A percentile compares a stretch with the other conserved stretches of the same genome.
phyloP scores from a whole-genome alignment of 495 filamentous ascomycete species.

The Rhypophila decipiens region DNA sequence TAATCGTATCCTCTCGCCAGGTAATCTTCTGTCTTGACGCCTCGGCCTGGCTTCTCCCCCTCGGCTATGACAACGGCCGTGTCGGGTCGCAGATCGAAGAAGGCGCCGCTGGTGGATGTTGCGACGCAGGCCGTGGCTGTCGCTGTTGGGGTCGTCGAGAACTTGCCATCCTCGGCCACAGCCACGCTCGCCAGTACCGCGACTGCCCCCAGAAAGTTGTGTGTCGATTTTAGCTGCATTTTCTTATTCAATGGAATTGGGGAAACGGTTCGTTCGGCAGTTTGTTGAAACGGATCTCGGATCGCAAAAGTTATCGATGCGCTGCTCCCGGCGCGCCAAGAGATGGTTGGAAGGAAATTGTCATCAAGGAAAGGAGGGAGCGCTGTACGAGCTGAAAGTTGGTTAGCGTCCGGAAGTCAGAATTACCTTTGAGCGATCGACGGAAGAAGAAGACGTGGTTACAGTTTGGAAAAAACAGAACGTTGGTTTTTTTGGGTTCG shows the following conservation, averaged over 20 bases:
- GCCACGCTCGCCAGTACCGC: constrained; percentile 11
- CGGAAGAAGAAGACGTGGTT: too few species aligned
- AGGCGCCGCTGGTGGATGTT: constrained; percentile 67
- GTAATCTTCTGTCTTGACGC: constrained; percentile 61
- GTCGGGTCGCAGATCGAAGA: constrained; percentile 84
- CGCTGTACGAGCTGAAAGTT: too few species aligned
- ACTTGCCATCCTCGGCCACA: constrained; percentile 14
- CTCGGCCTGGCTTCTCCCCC: constrained; percentile 51
- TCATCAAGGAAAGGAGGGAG: too few species aligned
- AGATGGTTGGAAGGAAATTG: too few species aligned
- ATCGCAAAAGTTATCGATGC: not conserved
- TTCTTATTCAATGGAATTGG: too few species aligned
- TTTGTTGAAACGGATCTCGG: not conserved
- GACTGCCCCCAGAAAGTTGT: constrained; percentile 13
- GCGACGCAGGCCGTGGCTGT: constrained; percentile 66
- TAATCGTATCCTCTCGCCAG: constrained; percentile 79
- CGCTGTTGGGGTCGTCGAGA: constrained; percentile 15
- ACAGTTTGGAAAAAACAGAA: too few species aligned
- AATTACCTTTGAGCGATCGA: too few species aligned
- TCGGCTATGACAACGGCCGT: constrained; percentile 47
- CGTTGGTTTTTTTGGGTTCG: too few species aligned
- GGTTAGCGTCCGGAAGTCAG: too few species aligned
- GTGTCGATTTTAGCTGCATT: constrained; percentile 16
- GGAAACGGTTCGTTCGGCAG: not conserved
- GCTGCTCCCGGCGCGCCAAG: constrained; percentile 13